A percentile compares a stretch with the other conserved stretches of the same genome.
phyloP scores from a whole-genome alignment of 75 land plant species.

The Sequoia sempervirens region DNA sequence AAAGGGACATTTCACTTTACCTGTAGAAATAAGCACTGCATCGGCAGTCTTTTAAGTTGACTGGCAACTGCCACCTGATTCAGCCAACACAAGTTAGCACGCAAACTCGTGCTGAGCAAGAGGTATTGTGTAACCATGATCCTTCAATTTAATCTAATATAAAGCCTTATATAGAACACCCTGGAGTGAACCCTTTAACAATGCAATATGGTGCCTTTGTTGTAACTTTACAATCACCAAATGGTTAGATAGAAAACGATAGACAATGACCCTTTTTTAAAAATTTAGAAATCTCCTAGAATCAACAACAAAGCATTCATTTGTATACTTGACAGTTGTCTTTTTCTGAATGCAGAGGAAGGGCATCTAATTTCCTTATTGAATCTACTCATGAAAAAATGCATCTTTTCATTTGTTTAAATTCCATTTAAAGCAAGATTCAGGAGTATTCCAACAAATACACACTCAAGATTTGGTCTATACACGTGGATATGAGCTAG shows the following conservation, averaged over 20 bases:
- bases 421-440: not conserved
- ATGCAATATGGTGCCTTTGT: not conserved
- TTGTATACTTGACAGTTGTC: not conserved
- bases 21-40: slow-evolving; percentile 11
- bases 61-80: slow-evolving; percentile 13
- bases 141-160: not conserved
- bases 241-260: not conserved
- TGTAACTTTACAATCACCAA: slow-evolving; percentile 3
- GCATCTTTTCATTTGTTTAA: not conserved
- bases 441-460: not conserved
- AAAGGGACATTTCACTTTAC: slow-evolving; percentile 7
- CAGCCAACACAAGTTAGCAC: slow-evolving; percentile 10
- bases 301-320: not conserved
- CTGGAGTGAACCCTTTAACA: not conserved
- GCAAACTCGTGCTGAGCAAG: slow-evolving; percentile 1
- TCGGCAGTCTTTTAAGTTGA: not conserved
- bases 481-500: not conserved
- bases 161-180: not conserved
- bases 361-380: not conserved
- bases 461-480: not conserved
- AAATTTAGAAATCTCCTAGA: not conserved
- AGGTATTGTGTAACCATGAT: not conserved
- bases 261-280: not conserved
- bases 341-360: not conserved
- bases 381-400: not conserved